Base-by-base conservation (phyloP, 345 rosid genomes). In the Arabidopsis suecica region DNA sequence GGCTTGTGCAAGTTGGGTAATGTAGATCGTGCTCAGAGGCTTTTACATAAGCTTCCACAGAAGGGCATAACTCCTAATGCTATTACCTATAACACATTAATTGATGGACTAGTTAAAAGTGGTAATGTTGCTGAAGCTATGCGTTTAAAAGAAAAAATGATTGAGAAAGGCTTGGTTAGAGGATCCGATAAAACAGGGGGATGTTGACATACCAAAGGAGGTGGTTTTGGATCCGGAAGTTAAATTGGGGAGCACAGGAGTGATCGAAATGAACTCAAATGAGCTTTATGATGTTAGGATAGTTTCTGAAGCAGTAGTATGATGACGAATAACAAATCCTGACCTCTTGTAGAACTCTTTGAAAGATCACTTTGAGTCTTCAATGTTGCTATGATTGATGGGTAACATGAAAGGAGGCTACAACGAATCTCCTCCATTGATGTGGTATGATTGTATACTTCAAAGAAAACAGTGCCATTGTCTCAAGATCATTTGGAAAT, bases 1-100 rank as follows among this genome's bases (percentile, higher is more conserved):
- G 96, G 96, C 28, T 81, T 88, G 81, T 84, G 91, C 72, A 86
- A 82, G 65, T 80, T 75, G 2, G 90, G 88, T 48, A 78, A 85
- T 80, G 53, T 87, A 53, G 86, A 80, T 59, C 83, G 88, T 20
- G 91, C 91, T 18, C 77, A 8, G 58, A 82, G 80, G 75, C 95
- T 89, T 77, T 86, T 89, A 65, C 40, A 75, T 74, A 87, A 86
- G 78, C 91, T 89, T 62, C 79, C 65, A 45, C 69, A 16, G 65
- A 87, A 89, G 77, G 89, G 90, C 11, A 58, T 87, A 49, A 58
- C 82, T 71, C 90, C 85, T 34, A 80, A 86, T 83, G 84, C 71
- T 65, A 55, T 87, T 45, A 83, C 90, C 13, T 89, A 87, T 65
- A 85, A 81, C 63, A 80, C 76, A 60, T 58, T 89, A 82, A 83